phyloP scores from a whole-genome alignment of 225 moss, liverwort and hornwort species.

The Takakia lepidozioides region DNA sequence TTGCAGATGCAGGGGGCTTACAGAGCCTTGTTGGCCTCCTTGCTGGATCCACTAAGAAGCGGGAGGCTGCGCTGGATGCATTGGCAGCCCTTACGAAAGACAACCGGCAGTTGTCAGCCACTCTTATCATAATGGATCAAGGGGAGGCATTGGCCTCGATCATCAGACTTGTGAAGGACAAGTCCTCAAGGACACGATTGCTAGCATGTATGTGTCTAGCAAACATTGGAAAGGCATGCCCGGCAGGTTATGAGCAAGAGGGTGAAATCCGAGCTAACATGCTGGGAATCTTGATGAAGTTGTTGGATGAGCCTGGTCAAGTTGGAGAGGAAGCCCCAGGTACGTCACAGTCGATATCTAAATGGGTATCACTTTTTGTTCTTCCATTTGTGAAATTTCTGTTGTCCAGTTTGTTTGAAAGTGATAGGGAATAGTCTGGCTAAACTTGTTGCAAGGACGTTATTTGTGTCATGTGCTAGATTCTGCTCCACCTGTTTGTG shows the following conservation, averaged over 20 bases:
- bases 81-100: constrained; percentile 74
- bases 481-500: too few species aligned
- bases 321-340: constrained; percentile 90
- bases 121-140: constrained; percentile 61
- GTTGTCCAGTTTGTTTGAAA: too few species aligned
- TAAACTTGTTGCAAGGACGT: too few species aligned
- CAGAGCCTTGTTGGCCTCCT: constrained; percentile 77
- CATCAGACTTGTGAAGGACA: constrained; percentile 71
- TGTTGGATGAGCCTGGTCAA: constrained; percentile 89
- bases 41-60: constrained; percentile 62
- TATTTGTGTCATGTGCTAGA: too few species aligned
- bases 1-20: constrained; percentile 77
- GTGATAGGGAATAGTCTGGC: too few species aligned
- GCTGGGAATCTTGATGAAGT: constrained; percentile 72
- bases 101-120: constrained; percentile 67
- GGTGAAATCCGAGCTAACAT: constrained; percentile 70
- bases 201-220: constrained; percentile 81
- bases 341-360: constrained; percentile 14
- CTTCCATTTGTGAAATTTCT: too few species aligned
- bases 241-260: constrained; percentile 53
- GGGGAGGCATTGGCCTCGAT: constrained; percentile 51
- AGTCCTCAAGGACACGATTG: constrained; percentile 73
- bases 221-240: constrained; percentile 71
- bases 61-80: constrained; percentile 88
- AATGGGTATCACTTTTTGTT: too few species aligned